phyloP scores from a whole-genome alignment of 108 stramenopile species.

The Aurantiochytrium sp. region DNA sequence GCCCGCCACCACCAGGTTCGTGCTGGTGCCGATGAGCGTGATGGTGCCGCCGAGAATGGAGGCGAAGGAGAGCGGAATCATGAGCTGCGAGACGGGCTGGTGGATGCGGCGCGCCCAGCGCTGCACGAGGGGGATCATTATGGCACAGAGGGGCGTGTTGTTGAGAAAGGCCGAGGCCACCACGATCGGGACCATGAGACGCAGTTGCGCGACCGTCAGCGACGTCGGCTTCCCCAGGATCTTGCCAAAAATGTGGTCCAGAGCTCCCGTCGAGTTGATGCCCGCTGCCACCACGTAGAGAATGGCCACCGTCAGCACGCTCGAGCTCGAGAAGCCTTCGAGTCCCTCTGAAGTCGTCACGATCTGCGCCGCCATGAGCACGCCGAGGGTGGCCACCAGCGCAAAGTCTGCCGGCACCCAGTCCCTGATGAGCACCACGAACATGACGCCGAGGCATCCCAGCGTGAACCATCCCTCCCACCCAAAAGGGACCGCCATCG shows the following conservation, averaged over 20 bases:
- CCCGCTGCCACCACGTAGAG: slow-evolving; percentile 78
- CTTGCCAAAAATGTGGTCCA: slow-evolving; percentile 81
- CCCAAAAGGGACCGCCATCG: background rate
- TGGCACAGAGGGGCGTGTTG: slow-evolving; percentile 79
- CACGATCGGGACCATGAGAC: slow-evolving; percentile 62
- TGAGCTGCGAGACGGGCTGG: slow-evolving; percentile 56
- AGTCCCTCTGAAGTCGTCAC: slow-evolving; percentile 65
- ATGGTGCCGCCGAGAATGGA: slow-evolving; percentile 80
- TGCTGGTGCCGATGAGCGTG: slow-evolving; percentile 80
- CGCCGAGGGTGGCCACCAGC: slow-evolving; percentile 65
- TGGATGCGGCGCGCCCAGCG: slow-evolving; percentile 68
- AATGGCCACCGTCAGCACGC: slow-evolving; percentile 68
- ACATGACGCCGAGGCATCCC: background rate
- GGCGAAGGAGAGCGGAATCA: slow-evolving; percentile 74
- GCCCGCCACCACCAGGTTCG: slow-evolving; percentile 75
- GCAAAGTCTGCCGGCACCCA: slow-evolving; percentile 31
- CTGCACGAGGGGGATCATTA: slow-evolving; percentile 80
- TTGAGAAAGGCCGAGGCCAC: slow-evolving; percentile 75
- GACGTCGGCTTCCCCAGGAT: slow-evolving; percentile 65
- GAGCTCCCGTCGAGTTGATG: slow-evolving; percentile 69
- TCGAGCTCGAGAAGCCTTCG: slow-evolving; percentile 74
- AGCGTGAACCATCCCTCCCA: slow-evolving; percentile 31
- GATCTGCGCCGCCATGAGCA: slow-evolving; percentile 68
- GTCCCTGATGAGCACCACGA: background rate
- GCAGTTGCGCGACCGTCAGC: slow-evolving; percentile 64